A percentile compares a stretch with the other conserved stretches of the same genome.
Evolutionary conservation across 805 yeast genomes (phyloP).

Genomic region (Spathaspora arborariae): DNA sequence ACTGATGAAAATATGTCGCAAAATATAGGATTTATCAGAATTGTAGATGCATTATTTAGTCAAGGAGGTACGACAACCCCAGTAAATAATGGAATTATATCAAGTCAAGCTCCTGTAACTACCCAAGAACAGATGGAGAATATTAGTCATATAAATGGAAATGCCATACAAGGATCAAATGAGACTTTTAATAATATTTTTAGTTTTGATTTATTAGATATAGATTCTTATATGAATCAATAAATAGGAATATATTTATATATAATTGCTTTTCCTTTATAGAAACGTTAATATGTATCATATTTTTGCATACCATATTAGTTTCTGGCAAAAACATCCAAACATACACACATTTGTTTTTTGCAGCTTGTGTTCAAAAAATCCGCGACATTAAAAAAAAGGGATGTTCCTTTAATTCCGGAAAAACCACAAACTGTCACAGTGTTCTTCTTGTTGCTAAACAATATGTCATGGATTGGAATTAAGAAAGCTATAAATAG

Average conservation of each 20-base stretch:
- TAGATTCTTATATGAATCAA: neutral
- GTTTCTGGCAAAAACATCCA: too few species aligned
- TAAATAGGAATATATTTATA: neutral
- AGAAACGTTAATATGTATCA: too few species aligned
- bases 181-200: constrained; percentile 1
- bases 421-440: neutral
- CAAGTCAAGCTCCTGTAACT: neutral
- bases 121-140: neutral
- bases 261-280: too few species aligned
- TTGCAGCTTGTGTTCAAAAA: too few species aligned
- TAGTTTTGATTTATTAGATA: constrained; percentile 1
- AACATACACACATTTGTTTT: too few species aligned
- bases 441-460: neutral
- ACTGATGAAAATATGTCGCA: neutral
- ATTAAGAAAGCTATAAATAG: constrained; percentile 35
- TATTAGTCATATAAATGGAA: neutral
- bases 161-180: neutral
- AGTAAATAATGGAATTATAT: too few species aligned
- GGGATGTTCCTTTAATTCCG: neutral
- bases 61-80: neutral
- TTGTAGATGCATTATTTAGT: neutral
- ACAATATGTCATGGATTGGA: constrained; percentile 36
- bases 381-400: too few species aligned
- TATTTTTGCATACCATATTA: too few species aligned
- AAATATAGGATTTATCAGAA: neutral